Evolutionary conservation across 148 eudicot species (phyloP).

Genomic region (Vaccinium vitisidaea): DNA sequence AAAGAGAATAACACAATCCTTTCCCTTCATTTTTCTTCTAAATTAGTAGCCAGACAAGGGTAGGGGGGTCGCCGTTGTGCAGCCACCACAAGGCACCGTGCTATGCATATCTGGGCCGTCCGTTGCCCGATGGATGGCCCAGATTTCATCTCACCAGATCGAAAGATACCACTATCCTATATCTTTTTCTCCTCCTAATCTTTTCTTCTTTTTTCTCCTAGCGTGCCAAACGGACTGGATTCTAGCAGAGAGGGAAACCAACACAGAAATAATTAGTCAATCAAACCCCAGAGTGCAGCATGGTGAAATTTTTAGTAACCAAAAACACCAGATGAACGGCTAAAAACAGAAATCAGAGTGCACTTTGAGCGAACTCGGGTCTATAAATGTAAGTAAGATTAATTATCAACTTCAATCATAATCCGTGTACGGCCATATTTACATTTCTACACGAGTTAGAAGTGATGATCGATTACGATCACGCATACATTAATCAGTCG

Average conservation of each 20-base stretch:
- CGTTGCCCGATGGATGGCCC: no score
- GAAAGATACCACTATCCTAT: not conserved
- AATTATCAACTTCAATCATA: not conserved
- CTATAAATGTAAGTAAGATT: not conserved
- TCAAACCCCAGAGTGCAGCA: not conserved
- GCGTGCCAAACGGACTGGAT: not conserved
- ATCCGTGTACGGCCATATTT: conserved; percentile 9
- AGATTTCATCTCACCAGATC: not conserved
- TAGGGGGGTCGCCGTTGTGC: no score
- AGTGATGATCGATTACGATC: not conserved
- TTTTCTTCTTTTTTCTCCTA: not conserved
- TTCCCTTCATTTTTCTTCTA: not conserved
- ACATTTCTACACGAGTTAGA: conserved; percentile 9
- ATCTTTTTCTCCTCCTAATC: not conserved
- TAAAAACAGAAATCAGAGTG: not conserved
- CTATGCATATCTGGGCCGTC: no score
- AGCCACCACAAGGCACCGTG: no score
- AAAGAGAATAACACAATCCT: no score
- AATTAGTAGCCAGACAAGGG: not conserved
- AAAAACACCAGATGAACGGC: not conserved
- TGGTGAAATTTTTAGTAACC: not conserved
- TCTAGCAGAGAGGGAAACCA: not conserved
- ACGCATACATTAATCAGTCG: not conserved
- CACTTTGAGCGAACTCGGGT: not conserved
- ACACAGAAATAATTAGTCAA: not conserved